phyloP scores from a whole-genome alignment of 2,329 filamentous ascomycete species.

The Paecilomyces niveus region DNA sequence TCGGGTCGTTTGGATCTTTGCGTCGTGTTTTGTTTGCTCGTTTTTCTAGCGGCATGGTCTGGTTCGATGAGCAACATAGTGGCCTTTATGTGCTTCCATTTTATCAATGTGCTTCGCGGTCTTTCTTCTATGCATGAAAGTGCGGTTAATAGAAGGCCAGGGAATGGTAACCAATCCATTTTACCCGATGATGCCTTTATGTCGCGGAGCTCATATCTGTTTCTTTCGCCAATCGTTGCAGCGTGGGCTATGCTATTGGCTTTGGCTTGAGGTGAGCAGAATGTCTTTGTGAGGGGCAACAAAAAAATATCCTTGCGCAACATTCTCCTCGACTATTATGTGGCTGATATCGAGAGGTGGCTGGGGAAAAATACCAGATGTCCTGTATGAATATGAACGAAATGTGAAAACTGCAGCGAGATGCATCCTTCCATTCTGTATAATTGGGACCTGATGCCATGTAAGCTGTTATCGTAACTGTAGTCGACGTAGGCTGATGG shows the following conservation, averaged over 20 bases:
- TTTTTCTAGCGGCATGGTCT: background rate
- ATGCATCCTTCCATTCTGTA: background rate
- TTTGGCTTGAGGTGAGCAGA: background rate
- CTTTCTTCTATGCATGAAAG: background rate
- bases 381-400: constrained; percentile 32
- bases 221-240: background rate
- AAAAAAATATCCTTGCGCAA: background rate
- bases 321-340: background rate
- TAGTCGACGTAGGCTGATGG: background rate
- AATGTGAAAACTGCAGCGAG: constrained; percentile 28
- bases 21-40: constrained; percentile 2
- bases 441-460: background rate
- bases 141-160: background rate
- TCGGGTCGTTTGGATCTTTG: background rate
- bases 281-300: background rate
- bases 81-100: background rate
- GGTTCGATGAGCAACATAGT: background rate
- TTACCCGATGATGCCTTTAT: background rate
- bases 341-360: background rate
- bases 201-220: background rate
- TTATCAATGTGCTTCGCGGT: background rate
- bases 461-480: background rate
- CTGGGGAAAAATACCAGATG: constrained; percentile 6
- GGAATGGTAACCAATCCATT: background rate
- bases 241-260: background rate